Conservation (phyloP, 108 stramenopile species). For the Cyclotella sp. region DNA sequence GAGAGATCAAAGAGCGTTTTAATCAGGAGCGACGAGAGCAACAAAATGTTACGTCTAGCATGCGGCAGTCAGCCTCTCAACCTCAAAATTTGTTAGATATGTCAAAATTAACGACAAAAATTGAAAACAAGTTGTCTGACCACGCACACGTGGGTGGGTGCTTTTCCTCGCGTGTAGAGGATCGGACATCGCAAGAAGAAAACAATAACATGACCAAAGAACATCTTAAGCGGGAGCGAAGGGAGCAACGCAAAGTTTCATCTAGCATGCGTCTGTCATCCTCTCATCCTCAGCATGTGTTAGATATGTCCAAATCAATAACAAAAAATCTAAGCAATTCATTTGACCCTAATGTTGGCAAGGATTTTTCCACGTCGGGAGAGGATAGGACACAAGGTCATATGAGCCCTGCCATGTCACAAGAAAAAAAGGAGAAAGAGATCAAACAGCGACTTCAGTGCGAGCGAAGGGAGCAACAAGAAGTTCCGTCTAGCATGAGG, state of each 20-base stretch:
- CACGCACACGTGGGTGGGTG: neutral
- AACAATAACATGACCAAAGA: neutral
- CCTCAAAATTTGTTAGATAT: neutral
- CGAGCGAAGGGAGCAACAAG: neutral
- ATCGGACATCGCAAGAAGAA: conserved; percentile 8
- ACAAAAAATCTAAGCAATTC: neutral
- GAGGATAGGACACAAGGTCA: too few species aligned
- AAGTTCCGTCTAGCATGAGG: neutral
- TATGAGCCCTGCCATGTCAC: neutral
- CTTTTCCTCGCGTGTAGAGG: neutral
- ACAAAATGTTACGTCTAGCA: neutral
- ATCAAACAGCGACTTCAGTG: neutral
- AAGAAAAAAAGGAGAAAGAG: conserved; percentile 2
- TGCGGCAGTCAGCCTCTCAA: neutral
- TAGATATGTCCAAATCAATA: neutral
- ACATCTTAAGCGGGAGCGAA: neutral
- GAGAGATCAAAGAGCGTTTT: neutral
- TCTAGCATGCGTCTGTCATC: neutral
- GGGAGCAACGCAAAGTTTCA: neutral
- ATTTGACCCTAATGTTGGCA: too few species aligned
- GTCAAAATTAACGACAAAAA: neutral
- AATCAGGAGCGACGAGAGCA: neutral
- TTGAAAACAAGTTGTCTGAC: too few species aligned
- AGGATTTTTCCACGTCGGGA: too few species aligned
- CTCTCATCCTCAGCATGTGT: neutral